A percentile compares a stretch with the other conserved stretches of the same genome.
These are phyloP conservation scores for Fonsecaea pugnacius DNA, from an alignment of 2,329 filamentous ascomycete species.

Conservation along the genomic window DNA sequence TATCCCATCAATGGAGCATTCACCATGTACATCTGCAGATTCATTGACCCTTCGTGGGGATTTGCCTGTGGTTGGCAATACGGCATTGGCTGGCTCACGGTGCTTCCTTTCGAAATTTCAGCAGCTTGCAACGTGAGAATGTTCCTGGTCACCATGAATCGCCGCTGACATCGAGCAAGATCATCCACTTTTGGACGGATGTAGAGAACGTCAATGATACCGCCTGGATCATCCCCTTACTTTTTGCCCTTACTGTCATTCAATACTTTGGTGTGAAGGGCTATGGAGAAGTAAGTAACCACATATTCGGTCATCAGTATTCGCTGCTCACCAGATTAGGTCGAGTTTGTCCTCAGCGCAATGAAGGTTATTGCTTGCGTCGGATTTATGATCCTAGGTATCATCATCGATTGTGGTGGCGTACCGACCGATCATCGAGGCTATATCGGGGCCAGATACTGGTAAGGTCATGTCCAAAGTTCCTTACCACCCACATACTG, in stretches of 20 bases:
- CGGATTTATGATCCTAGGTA: constrained; percentile 76
- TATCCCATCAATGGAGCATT: constrained; percentile 67
- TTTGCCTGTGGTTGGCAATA: constrained; percentile 49
- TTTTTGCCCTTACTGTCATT: constrained; percentile 24
- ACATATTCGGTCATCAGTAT: constrained; percentile 10
- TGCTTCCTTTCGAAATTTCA: constrained; percentile 58
- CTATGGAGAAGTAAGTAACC: constrained; percentile 40
- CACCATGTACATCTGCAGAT: constrained; percentile 60
- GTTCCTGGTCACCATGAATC: constrained; percentile 36
- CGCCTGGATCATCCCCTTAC: constrained; percentile 37
- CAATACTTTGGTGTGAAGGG: constrained; percentile 60
- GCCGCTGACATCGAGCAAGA: constrained; percentile 53
- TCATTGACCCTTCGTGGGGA: constrained; percentile 48
- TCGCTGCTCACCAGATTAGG: constrained; percentile 34
- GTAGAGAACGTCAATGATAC: constrained; percentile 39
- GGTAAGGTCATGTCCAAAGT: constrained; percentile 42
- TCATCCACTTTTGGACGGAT: constrained; percentile 64
- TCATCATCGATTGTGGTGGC: constrained; percentile 83
- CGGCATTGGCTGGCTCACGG: constrained; percentile 60
- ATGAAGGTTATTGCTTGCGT: constrained; percentile 63
- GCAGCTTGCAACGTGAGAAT: constrained; percentile 49
- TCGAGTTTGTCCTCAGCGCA: constrained; percentile 62
- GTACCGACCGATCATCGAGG: constrained; percentile 31
- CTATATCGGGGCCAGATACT: constrained; percentile 31
- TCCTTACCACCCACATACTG: neutral